Evolutionary conservation across 2,329 filamentous ascomycete species (phyloP).

Genomic region (Alternaria arborescens): DNA sequence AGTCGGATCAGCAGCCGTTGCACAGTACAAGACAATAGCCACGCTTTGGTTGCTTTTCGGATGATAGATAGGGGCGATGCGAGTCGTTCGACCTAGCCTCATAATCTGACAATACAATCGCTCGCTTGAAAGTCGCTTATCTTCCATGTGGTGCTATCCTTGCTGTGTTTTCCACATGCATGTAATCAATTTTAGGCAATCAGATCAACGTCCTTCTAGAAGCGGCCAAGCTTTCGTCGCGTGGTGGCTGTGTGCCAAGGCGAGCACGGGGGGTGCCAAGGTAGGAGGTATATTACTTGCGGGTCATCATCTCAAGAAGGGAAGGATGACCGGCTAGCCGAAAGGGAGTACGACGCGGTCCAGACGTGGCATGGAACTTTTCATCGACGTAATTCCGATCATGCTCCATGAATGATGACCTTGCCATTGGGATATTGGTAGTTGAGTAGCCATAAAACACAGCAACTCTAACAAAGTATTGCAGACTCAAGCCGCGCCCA

Average conservation of each 20-base stretch:
- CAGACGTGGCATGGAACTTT: background rate
- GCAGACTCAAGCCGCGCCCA: too few species aligned
- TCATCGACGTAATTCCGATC: background rate
- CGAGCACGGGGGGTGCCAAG: slow-evolving; percentile 2
- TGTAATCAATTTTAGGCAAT: background rate
- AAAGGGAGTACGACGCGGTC: background rate
- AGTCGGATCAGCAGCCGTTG: background rate
- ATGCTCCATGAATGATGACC: background rate
- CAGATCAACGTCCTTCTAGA: background rate
- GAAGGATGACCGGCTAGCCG: background rate
- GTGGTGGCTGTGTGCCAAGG: slow-evolving; percentile 4
- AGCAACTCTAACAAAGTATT: too few species aligned
- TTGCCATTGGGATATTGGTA: too few species aligned
- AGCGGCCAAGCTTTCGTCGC: background rate
- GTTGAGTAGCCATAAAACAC: too few species aligned
- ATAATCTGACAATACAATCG: background rate
- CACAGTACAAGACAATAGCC: background rate
- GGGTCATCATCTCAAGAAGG: slow-evolving; percentile 2
- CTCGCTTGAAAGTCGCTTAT: background rate
- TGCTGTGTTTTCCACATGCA: background rate
- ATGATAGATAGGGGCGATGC: background rate
- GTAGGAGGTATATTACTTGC: background rate
- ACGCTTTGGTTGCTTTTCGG: background rate
- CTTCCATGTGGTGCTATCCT: background rate
- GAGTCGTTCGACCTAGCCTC: background rate